Percentiles rank a stretch among this genome's conserved stretches.
These are phyloP conservation scores for Tolypocladium nubicola DNA, from an alignment of 2,329 filamentous ascomycete species.

Conservation along the genomic window DNA sequence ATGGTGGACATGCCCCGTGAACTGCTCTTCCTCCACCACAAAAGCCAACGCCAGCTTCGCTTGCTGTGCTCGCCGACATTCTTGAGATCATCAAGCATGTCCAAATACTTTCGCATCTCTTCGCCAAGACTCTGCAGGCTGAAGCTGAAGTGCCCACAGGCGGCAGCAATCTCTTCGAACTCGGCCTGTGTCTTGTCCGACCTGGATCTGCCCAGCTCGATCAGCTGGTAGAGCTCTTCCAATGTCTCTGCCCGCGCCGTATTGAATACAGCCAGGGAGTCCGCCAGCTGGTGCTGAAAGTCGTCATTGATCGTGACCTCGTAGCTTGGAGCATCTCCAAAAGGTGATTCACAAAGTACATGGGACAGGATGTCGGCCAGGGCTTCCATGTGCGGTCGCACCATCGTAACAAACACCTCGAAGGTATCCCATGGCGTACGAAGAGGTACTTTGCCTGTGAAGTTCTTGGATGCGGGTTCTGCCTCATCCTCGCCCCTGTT, in stretches of 20 bases:
- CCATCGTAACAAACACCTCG: conserved; percentile 69
- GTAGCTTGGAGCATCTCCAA: conserved; percentile 26
- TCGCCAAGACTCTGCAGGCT: conserved; percentile 79
- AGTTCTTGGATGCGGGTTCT: conserved; percentile 20
- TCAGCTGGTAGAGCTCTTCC: conserved; percentile 62
- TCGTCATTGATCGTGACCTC: conserved; percentile 55
- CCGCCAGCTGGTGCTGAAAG: conserved; percentile 63
- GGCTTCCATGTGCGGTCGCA: conserved; percentile 85
- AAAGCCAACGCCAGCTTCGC: conserved; percentile 67
- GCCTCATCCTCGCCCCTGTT: neutral
- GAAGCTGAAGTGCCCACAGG: conserved; percentile 86
- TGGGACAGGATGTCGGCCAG: conserved; percentile 74
- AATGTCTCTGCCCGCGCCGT: conserved; percentile 62
- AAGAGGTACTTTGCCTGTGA: neutral
- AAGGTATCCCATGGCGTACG: conserved; percentile 62
- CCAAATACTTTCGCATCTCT: conserved; percentile 69
- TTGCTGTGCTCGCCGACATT: conserved; percentile 49
- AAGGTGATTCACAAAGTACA: conserved; percentile 73
- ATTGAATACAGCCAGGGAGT: conserved; percentile 66
- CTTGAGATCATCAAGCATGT: conserved; percentile 72
- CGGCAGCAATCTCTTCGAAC: conserved; percentile 85
- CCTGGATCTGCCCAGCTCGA: conserved; percentile 52
- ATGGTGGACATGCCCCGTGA: conserved; percentile 5
- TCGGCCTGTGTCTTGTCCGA: conserved; percentile 68
- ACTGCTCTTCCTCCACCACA: conserved; percentile 51